Base-by-base conservation (phyloP, 192 early-diverging fungal genomes). In the Coemansia sp. region DNA sequence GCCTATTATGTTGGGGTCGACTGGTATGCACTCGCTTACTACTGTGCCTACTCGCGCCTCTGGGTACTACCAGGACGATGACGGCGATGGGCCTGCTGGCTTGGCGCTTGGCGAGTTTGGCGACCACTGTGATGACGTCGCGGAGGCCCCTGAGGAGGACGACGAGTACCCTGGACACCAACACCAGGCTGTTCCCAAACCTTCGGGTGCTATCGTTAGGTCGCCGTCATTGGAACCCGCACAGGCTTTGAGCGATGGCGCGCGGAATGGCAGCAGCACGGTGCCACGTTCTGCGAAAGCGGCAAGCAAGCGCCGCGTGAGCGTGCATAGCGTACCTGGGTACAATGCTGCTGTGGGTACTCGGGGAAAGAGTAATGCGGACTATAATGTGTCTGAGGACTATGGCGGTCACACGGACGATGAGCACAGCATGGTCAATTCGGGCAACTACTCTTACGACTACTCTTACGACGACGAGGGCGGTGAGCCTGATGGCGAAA, bases 31-130 rank as follows among this genome's bases (percentile, higher is more conserved):
- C 20, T 82, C 79, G 24, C 61, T 73, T 10, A 75, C 79, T 10
- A 45, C 79, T 1, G 68, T 82, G 49, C 74, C 71, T 1, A 68
- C 68, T 1, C 74, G 65, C 37, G 40, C 64, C 15, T 55, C 62
- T 39, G 41, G 20, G 3, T 55, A 67, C 59, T 22, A 49, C 65
- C 38, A 63, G 5, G 53, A 64, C 16, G 32, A 30, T 37, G 49
- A 22, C 5, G 32, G 61, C 62, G 65, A 67, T 7, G 64, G 18
- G 39, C 34, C 50, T 13, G 80, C 67, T 18, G 75, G 76, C 20
- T 43, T 83, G 40, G 75, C 81, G 11, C 44, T 83, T 24, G 75
- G 76, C 64, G 76, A 83, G 69, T 83, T 83, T 69, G 59, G 40
- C 16, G 67, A 44, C 29, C 68, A 74, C 16, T 73, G 70, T 34